Conservation (phyloP, 306 rosid genomes). For the Geum urbanum region DNA sequence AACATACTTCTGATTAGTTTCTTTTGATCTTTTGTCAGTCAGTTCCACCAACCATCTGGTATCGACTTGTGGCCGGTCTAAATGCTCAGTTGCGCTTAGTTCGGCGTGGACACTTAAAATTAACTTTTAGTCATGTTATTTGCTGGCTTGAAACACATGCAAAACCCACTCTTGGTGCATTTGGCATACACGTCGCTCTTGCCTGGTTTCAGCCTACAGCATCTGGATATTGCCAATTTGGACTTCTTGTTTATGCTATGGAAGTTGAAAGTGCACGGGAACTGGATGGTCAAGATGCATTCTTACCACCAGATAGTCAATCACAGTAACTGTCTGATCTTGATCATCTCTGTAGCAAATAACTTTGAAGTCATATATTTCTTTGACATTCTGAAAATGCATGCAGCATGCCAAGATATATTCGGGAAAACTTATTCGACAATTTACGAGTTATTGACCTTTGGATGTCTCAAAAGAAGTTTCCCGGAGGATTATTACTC, state of each 20-base stretch:
- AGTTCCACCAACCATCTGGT: constrained; percentile 90
- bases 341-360: constrained; percentile 21
- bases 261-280: constrained; percentile 41
- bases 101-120: constrained; percentile 62
- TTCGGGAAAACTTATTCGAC: constrained; percentile 30
- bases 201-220: constrained; percentile 94
- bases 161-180: constrained; percentile 48
- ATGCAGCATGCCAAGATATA: constrained; percentile 39
- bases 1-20: constrained; percentile 19
- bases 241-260: constrained; percentile 52
- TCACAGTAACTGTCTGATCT: constrained; percentile 45
- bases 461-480: constrained; percentile 50
- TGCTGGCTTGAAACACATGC: constrained; percentile 78
- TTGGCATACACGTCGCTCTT: constrained; percentile 66
- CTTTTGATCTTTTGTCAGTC: constrained; percentile 41
- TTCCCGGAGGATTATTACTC: constrained; percentile 56
- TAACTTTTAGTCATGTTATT: constrained; percentile 57
- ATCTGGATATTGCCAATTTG: constrained; percentile 82
- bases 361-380: not conserved
- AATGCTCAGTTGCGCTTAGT: constrained; percentile 86
- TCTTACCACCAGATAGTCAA: constrained; percentile 40
- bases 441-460: constrained; percentile 42
- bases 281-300: constrained; percentile 40
- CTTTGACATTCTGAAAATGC: no score
- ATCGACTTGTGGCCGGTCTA: constrained; percentile 92